Evolutionary conservation across 345 rosid species (phyloP).

Genomic region (Euphorbia peplus): DNA sequence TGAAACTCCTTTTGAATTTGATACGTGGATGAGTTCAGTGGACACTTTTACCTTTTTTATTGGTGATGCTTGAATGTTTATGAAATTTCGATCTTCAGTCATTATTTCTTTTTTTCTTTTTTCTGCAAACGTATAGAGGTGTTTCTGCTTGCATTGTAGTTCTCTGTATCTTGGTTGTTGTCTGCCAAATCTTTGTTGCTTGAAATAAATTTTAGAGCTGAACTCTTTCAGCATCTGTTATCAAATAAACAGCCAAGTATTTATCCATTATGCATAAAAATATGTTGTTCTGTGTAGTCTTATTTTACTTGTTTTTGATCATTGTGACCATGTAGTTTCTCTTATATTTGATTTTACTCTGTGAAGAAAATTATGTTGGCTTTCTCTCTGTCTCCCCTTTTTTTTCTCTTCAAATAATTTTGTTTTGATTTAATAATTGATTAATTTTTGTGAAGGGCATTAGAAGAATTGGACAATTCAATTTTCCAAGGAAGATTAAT

Average conservation of each 20-base stretch:
- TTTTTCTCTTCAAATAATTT: not conserved
- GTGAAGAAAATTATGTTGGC: not conserved
- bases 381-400: not conserved
- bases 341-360: not conserved
- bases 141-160: not conserved
- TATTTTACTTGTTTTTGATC: not conserved
- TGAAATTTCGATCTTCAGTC: not conserved
- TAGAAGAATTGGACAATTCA: slow-evolving; percentile 68
- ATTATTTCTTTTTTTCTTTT: not conserved
- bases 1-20: not conserved
- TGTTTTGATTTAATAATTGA: not conserved
- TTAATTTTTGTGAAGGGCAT: slow-evolving; percentile 53
- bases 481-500: slow-evolving; percentile 87
- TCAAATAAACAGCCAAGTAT: not conserved
- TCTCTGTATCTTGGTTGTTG: not conserved
- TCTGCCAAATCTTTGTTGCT: not conserved
- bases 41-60: not conserved
- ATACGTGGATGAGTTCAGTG: not conserved
- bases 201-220: not conserved
- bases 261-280: not conserved
- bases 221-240: not conserved
- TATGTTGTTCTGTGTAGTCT: not conserved
- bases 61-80: not conserved
- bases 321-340: not conserved
- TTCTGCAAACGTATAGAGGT: not conserved